A percentile compares a stretch with the other conserved stretches of the same genome.
phyloP scores from a whole-genome alignment of 495 filamentous ascomycete species.

The Aspergillus carlsbadensis region DNA sequence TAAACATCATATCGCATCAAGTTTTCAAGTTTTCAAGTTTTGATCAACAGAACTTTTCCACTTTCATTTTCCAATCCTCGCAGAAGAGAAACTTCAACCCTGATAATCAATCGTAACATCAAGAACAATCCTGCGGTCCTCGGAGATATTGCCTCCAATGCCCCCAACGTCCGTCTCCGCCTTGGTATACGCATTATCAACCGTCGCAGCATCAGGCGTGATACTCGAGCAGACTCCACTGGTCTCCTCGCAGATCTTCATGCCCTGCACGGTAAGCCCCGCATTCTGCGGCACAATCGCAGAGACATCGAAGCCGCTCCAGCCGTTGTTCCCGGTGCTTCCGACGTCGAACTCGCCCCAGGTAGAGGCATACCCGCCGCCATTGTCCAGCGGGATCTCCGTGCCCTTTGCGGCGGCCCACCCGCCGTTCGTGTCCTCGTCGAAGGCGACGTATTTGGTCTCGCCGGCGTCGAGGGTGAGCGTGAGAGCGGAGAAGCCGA shows the following conservation, averaged over 20 bases:
- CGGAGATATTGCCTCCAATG: conserved; percentile 38
- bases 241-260: conserved; percentile 34
- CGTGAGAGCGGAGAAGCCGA: conserved; percentile 36
- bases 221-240: conserved; percentile 33
- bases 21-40: too few species aligned
- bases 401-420: conserved; percentile 34
- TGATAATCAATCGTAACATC: conserved; percentile 12
- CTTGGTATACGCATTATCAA: conserved; percentile 38
- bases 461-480: conserved; percentile 43
- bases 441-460: conserved; percentile 47
- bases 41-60: not conserved
- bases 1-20: not conserved
- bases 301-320: conserved; percentile 45
- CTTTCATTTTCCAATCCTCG: too few species aligned
- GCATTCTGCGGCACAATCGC: conserved; percentile 39
- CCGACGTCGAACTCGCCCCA: conserved; percentile 48
- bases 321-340: conserved; percentile 32
- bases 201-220: conserved; percentile 23
- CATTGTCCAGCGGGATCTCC: conserved; percentile 29
- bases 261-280: conserved; percentile 30
- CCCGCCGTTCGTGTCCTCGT: conserved; percentile 44
- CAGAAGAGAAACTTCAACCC: too few species aligned
- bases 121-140: conserved; percentile 14
- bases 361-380: conserved; percentile 39
- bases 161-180: conserved; percentile 36